These are phyloP conservation scores for Starmerella asiatica DNA, from an alignment of 805 yeast species.

Conservation along the genomic window DNA sequence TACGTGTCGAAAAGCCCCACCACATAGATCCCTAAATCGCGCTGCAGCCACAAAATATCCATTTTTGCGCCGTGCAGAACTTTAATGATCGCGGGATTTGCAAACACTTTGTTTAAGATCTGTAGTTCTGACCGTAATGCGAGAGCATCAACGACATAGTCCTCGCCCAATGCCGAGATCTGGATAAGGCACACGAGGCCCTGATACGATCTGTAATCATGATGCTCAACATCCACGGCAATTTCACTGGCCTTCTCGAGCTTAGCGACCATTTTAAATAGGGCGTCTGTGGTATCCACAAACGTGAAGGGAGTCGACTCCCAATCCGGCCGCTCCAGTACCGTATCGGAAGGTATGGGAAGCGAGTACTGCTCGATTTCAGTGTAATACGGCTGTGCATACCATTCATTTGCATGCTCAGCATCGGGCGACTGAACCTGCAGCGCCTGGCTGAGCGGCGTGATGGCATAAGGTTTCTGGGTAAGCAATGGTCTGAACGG, in stretches of 20 bases:
- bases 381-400: slow-evolving; percentile 62
- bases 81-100: slow-evolving; percentile 69
- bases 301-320: slow-evolving; percentile 32
- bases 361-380: slow-evolving; percentile 58
- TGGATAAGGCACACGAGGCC: slow-evolving; percentile 93
- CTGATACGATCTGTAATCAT: slow-evolving; percentile 76
- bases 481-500: slow-evolving; percentile 71
- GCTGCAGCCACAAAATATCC: slow-evolving; percentile 95
- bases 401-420: slow-evolving; percentile 39
- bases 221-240: slow-evolving; percentile 94
- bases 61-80: slow-evolving; percentile 93
- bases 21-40: slow-evolving; percentile 83
- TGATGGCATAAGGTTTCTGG: slow-evolving; percentile 54
- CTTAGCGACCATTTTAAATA: slow-evolving; percentile 42
- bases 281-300: slow-evolving; percentile 47
- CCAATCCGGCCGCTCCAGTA: slow-evolving; percentile 29
- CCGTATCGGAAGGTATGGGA: slow-evolving; percentile 25
- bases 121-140: slow-evolving; percentile 59
- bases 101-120: slow-evolving; percentile 55
- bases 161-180: slow-evolving; percentile 65
- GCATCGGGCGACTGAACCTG: slow-evolving; percentile 27
- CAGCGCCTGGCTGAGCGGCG: slow-evolving; percentile 41
- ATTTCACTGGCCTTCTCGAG: slow-evolving; percentile 44
- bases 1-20: slow-evolving; percentile 87
- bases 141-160: slow-evolving; percentile 78